Evolutionary conservation across 1,139 yeast genomes (phyloP), one percentile per base, ranked within the genome.

Genomic region (Blastobotrys serpentis): DNA sequence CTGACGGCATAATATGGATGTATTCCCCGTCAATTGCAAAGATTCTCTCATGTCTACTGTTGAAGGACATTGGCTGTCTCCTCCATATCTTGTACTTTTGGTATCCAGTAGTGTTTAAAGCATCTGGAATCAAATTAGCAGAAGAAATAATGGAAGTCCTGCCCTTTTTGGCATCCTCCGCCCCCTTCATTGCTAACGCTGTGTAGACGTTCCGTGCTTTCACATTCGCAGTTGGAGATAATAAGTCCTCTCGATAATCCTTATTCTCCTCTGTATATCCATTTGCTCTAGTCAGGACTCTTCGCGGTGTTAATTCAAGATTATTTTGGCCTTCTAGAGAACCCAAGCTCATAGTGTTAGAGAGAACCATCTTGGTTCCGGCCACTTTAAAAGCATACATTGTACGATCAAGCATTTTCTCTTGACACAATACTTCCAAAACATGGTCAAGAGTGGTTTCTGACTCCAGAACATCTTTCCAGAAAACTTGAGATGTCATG

Each of bases 11-110:
- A 47, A 92, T 77, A 63, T 90, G 94, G 13, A 92, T 81, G 62
- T 89, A 90, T 60, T 89, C 96, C 16, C 98, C 98, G 66, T 92
- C 98, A 39, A 92, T 79, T 1, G 95, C 90, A 43, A 92, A 71
- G 1, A 89, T 79, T 57, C 94, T 80, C 56, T 90, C 96, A 53
- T 88, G 87, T 47, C 89, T 78, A 50, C 82, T 81, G 54, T 86
- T 79, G 59, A 92, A 84, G 0, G 95, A 83, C 73, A 90, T 81
- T 44, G 83, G 88, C 61, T 89, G 92, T 52, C 94, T 79, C 57
- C 98, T 76, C 86, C 89, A 87, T 0, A 92, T 95, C 37, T 80
- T 84, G 79, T 90, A 80, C 56, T 75, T 78, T 54, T 76, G 67
- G 52, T 71, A 70, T 5, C 72, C 70, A 8, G 64, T 56, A 42